These are phyloP conservation scores for Xylariaceae sp. DNA, from an alignment of 2,329 filamentous ascomycete genomes.

Conservation along the genomic window DNA sequence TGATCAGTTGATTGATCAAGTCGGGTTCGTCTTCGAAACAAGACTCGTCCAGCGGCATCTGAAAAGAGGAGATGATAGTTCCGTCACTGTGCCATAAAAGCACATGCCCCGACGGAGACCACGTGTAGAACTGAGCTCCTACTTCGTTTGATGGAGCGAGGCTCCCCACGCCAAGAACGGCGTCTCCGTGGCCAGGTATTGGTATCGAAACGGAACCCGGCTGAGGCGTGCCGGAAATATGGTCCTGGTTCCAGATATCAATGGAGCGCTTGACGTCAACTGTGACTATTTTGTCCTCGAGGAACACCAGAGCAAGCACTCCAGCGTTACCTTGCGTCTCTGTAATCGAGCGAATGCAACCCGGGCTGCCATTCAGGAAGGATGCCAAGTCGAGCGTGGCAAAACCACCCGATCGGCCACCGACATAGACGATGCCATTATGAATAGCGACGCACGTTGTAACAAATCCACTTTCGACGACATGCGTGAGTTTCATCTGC, in stretches of 20 bases:
- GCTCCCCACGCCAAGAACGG: conserved; percentile 67
- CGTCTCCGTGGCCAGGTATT: conserved; percentile 58
- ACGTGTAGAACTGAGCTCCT: conserved; percentile 76
- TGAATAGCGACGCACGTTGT: conserved; percentile 63
- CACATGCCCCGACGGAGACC: conserved; percentile 75
- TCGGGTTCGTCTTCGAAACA: conserved; percentile 46
- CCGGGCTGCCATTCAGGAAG: conserved; percentile 38
- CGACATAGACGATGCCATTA: conserved; percentile 57
- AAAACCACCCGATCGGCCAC: conserved; percentile 59
- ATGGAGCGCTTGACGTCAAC: conserved; percentile 73
- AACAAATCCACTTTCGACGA: conserved; percentile 61
- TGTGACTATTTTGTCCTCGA: conserved; percentile 63
- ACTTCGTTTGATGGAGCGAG: conserved; percentile 55
- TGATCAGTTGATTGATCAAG: conserved; percentile 52
- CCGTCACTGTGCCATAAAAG: conserved; percentile 79
- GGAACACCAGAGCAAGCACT: conserved; percentile 63
- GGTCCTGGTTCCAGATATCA: conserved; percentile 53
- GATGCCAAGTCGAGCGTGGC: conserved; percentile 47
- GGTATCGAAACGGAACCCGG: conserved; percentile 40
- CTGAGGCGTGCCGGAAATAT: conserved; percentile 35
- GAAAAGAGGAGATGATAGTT: conserved; percentile 56
- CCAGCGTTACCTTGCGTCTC: conserved; percentile 34
- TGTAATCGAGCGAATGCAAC: conserved; percentile 36
- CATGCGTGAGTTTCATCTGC: conserved; percentile 62
- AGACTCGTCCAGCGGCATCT: conserved; percentile 63